Evolutionary conservation across 1,284 basidiomycete species (phyloP), one percentile per base, ranked within the genome.

Genomic region (Sporisorium sorghi): DNA sequence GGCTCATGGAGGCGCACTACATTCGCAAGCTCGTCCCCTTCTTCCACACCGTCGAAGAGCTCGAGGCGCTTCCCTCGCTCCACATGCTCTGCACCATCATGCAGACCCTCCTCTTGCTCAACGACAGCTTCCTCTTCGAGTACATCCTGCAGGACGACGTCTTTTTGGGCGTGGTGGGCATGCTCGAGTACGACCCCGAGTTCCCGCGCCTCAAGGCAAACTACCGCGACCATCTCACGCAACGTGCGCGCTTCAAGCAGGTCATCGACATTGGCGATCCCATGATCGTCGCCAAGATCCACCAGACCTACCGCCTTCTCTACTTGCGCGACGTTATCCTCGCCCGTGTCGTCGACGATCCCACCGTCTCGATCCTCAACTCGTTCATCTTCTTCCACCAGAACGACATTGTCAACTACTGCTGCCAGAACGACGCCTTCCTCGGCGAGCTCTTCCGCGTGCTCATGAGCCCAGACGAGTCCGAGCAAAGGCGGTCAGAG

Each of bases 361-460:
- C 93, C 1, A 97, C 94, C 0, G 97, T 97, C 87, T 94, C 94
- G 79, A 93, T 97, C 78, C 89, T 99, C 80, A 97, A 94, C 86
- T 94, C 93, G 17, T 93, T 93, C 86, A 93, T 99, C 84, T 96
- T 98, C 84, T 99, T 96, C 88, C 97, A 98, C 86, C 96, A 99
- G 86, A 94, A 96, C 80, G 96, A 99, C 86, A 98, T 99, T 82
- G 93, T 98, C 83, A 90, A 88, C 57, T 91, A 96, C 84, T 90
- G 97, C 49, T 92, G 94, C 81, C 88, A 88, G 60, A 92, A 95
- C 82, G 89, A 89, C 6, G 83, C 86, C 6, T 91, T 97, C 83
- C 87, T 98, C 28, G 87, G 88, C 35, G 90, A 93, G 58, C 88
- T 97, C 26, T 92, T 95, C 50, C 87, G 87, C 42, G 86, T 92